A percentile compares a stretch with the other conserved stretches of the same genome.
These are phyloP conservation scores for Fragilariopsis cylindrus DNA, from an alignment of 108 stramenopile species.

Conservation along the genomic window DNA sequence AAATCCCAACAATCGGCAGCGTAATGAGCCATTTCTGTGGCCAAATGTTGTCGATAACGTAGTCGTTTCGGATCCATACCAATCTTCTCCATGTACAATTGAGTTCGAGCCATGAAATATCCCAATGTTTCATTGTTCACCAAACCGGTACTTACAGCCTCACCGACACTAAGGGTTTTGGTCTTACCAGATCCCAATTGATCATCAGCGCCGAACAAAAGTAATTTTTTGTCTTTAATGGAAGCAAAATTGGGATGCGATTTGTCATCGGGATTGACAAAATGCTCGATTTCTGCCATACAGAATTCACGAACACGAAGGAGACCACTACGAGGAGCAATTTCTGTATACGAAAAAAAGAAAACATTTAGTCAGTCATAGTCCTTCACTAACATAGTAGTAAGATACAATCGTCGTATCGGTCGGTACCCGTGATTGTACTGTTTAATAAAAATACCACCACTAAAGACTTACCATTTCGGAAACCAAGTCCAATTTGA, in stretches of 20 bases:
- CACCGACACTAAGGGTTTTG: slow-evolving; percentile 80
- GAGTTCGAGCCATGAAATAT: slow-evolving; percentile 99
- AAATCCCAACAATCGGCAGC: slow-evolving; percentile 99
- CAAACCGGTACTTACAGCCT: slow-evolving; percentile 92
- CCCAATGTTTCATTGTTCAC: slow-evolving; percentile 99
- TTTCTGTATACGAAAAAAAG: slow-evolving; percentile 65
- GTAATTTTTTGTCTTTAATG: slow-evolving; percentile 86
- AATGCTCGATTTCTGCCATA: slow-evolving; percentile 99
- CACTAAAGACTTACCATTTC: slow-evolving; percentile 76
- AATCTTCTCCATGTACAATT: slow-evolving; percentile 95
- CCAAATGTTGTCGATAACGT: slow-evolving; percentile 98
- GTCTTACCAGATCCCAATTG: slow-evolving; percentile 98
- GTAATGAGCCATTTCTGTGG: slow-evolving; percentile 99
- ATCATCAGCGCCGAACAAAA: slow-evolving; percentile 92
- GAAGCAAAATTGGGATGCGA: slow-evolving; percentile 90
- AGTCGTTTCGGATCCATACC: slow-evolving; percentile 94
- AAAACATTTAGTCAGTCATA: background rate
- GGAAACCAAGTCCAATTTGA: slow-evolving; percentile 98
- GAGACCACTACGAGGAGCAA: slow-evolving; percentile 96
- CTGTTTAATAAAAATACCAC: too few relatives aligned
- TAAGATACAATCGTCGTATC: too few relatives aligned
- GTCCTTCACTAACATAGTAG: too few relatives aligned
- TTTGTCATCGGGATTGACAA: slow-evolving; percentile 98
- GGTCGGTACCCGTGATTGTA: too few relatives aligned
- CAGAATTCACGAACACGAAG: slow-evolving; percentile 99